Evolutionary conservation across 495 filamentous ascomycete species (phyloP), one percentile per base, ranked within the genome.

Genomic region (Filosporella fistucella): DNA sequence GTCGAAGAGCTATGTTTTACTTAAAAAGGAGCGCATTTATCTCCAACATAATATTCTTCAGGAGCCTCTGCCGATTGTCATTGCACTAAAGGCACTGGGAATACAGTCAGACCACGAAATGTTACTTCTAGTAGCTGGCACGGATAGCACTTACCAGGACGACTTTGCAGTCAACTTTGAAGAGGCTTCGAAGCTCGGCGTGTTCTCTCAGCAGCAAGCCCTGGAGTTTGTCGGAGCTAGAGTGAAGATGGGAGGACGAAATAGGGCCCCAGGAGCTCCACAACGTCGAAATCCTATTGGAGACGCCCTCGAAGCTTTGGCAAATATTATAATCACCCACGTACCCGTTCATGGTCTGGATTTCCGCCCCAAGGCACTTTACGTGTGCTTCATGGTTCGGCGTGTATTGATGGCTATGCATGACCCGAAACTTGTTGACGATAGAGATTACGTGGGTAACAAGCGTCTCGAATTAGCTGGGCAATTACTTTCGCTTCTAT

Each of bases 361-460:
- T 59, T 96, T 96, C 67, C 80, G 90, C 43, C 90, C 93, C 4
- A 99, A 99, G 57, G 89, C 91, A 8, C 73, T 96, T 25, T 99
- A 96, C 57, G 78, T 99, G 40, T 93, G 91, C 35, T 88, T 93
- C 68, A 99, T 97, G 93, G 84, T 88, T 21, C 85, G 91, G 20
- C 79, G 91, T 65, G 89, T 97, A 0, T 59, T 99, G 30, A 95
- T 96, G 88, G 91, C 89, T 10, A 84, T 86, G 62, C 85, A 90
- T 37, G 89, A 97, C 55, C 80, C 85, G 4, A 84, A 80, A 16
- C 72, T 97, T 51, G 86, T 97, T 2, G 93, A 99, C 52, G 93
- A 99, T 63, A 77, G 93, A 56, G 93, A 99, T 64, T 97, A 97
- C 61, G 90, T 97, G 14, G 93, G 93, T 51, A 99, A 99, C 64